phyloP scores from a whole-genome alignment of 305 asterid genomes.

The Fraxinus nigra region DNA sequence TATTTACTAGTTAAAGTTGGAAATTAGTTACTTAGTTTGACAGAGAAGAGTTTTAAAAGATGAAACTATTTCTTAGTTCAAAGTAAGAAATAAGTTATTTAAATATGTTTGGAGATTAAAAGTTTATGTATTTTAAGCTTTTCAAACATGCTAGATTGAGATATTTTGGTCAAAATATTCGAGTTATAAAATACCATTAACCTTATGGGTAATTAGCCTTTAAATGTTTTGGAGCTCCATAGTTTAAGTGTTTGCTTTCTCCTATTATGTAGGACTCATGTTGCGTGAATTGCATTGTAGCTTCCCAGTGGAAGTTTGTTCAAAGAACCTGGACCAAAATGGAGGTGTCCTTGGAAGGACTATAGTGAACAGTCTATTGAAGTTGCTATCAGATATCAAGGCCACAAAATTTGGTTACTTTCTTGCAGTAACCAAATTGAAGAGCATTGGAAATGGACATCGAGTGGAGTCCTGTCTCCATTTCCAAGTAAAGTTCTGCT shows the following conservation, averaged over 20 bases:
- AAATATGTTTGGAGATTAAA: background rate
- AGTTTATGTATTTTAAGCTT: background rate
- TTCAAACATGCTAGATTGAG: background rate
- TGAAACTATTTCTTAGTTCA: background rate
- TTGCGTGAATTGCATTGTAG: conserved; percentile 32
- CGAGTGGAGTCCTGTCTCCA: conserved; percentile 25
- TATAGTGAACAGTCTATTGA: conserved; percentile 37
- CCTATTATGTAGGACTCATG: conserved; percentile 42
- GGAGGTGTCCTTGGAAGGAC: conserved; percentile 35
- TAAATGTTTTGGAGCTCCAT: background rate
- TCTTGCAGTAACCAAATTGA: conserved; percentile 59
- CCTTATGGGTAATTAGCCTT: background rate
- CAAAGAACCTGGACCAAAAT: conserved; percentile 26
- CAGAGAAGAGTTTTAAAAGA: background rate
- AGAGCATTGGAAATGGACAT: conserved; percentile 50
- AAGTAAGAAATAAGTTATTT: background rate
- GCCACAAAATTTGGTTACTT: conserved; percentile 56
- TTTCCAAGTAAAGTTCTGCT: conserved; percentile 49
- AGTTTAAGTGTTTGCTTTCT: background rate
- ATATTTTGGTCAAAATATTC: background rate
- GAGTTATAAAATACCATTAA: background rate
- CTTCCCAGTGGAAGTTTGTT: conserved; percentile 39
- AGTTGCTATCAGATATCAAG: conserved; percentile 31
- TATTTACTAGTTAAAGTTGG: background rate
- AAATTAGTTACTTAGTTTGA: background rate